Evolutionary conservation across 164 flowering plant species (phyloP).

Genomic region (Chloranthus sessilifolius): DNA sequence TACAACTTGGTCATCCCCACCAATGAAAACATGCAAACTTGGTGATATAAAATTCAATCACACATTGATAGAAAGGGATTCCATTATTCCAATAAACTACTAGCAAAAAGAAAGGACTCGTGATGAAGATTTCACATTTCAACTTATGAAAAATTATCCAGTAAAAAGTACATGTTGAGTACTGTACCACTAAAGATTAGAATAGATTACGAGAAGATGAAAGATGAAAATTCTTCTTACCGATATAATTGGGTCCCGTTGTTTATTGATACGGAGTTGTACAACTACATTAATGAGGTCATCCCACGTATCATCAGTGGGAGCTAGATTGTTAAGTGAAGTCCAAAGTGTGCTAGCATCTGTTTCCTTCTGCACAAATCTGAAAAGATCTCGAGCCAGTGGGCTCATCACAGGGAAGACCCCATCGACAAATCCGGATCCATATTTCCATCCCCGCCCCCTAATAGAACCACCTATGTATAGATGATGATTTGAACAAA

Average conservation of each 20-base stretch:
- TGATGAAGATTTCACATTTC: too few species aligned
- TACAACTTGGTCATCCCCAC: too few species aligned
- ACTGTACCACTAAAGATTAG: slow-evolving; percentile 5
- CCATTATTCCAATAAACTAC: too few species aligned
- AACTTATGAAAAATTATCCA: too few species aligned
- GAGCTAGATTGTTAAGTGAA: slow-evolving; percentile 49
- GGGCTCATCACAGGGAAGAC: slow-evolving; percentile 86
- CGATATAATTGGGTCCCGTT: slow-evolving; percentile 55
- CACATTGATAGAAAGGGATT: too few species aligned
- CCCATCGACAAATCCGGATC: slow-evolving; percentile 92
- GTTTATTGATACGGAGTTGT: slow-evolving; percentile 66
- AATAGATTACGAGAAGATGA: neutral
- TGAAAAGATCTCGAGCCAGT: slow-evolving; percentile 47
- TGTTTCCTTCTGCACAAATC: slow-evolving; percentile 37
- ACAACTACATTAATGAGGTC: slow-evolving; percentile 71
- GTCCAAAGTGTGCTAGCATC: slow-evolving; percentile 31
- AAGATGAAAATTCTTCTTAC: slow-evolving; percentile 24
- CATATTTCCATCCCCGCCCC: slow-evolving; percentile 89
- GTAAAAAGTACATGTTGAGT: too few species aligned
- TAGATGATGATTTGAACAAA: slow-evolving; percentile 2
- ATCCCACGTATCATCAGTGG: slow-evolving; percentile 71
- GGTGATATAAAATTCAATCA: too few species aligned
- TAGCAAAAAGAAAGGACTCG: too few species aligned
- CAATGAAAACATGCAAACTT: too few species aligned
- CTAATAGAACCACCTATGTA: slow-evolving; percentile 67